These are phyloP conservation scores for Gleditsia sinensis DNA, from an alignment of 306 rosid species.

Conservation along the genomic window DNA sequence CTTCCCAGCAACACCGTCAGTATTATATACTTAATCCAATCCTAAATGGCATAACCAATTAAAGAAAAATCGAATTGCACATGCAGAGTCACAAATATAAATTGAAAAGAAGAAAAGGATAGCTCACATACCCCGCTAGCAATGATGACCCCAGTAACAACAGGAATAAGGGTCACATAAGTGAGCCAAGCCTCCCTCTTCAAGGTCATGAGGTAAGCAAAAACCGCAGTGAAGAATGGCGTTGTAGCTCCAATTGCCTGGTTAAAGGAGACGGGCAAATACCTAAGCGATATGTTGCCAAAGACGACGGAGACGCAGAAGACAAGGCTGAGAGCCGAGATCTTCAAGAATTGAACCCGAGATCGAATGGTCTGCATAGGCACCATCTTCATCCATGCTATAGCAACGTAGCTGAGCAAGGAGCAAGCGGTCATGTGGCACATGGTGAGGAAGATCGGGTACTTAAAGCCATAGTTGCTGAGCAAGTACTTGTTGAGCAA, in stretches of 20 bases:
- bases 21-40: not conserved
- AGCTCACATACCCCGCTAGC: constrained; percentile 85
- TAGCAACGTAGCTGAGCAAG: constrained; percentile 84
- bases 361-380: constrained; percentile 96
- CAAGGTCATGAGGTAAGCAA: constrained; percentile 85
- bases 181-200: constrained; percentile 98
- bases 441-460: constrained; percentile 99
- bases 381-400: constrained; percentile 94
- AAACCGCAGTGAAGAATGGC: constrained; percentile 94
- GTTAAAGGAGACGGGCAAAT: constrained; percentile 87
- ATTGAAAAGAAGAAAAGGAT: not conserved
- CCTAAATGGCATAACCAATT: constrained; percentile 2
- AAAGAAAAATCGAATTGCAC: constrained; percentile 16
- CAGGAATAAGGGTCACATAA: constrained; percentile 86
- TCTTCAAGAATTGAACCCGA: constrained; percentile 84
- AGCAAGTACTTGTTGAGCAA: constrained; percentile 90
- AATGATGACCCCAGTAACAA: constrained; percentile 90
- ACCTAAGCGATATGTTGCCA: constrained; percentile 88
- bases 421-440: constrained; percentile 99
- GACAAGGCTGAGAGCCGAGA: constrained; percentile 76
- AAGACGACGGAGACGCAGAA: constrained; percentile 96
- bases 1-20: not conserved
- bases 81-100: not conserved
- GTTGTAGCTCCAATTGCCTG: constrained; percentile 98
- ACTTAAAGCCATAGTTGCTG: constrained; percentile 95